A percentile compares a stretch with the other conserved stretches of the same genome.
phyloP scores from a whole-genome alignment of 306 rosid species.

The Sophora flavescens region DNA sequence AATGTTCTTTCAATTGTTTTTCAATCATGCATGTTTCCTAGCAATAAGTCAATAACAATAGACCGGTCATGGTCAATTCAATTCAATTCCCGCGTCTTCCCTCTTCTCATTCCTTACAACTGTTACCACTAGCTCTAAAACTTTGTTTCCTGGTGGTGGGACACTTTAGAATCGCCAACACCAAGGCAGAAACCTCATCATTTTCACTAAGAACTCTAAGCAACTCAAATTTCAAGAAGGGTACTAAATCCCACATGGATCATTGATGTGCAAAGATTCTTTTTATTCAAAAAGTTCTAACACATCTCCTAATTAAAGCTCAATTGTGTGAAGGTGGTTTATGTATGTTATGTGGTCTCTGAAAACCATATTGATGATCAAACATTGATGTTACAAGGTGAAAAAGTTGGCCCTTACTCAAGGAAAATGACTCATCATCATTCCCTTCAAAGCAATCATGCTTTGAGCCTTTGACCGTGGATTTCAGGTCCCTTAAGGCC shows the following conservation, averaged over 20 bases:
- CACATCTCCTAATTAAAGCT: constrained; percentile 25
- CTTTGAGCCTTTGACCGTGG: constrained; percentile 48
- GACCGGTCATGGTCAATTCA: constrained; percentile 19
- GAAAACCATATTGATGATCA: constrained; percentile 40
- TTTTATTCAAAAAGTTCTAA: constrained; percentile 35
- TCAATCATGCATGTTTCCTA: constrained; percentile 14
- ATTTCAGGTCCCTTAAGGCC: constrained; percentile 32
- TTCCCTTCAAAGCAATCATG: constrained; percentile 38
- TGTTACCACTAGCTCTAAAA: not conserved
- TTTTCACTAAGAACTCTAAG: constrained; percentile 46
- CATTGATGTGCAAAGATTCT: constrained; percentile 41
- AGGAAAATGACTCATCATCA: constrained; percentile 40
- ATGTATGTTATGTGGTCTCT: constrained; percentile 38
- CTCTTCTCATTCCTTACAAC: constrained; percentile 27
- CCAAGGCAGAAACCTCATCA: constrained; percentile 47
- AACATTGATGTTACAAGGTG: constrained; percentile 32
- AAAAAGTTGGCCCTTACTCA: constrained; percentile 39
- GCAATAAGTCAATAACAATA: constrained; percentile 23
- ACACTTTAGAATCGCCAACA: constrained; percentile 41
- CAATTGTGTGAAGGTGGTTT: constrained; percentile 28
- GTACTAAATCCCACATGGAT: constrained; percentile 31
- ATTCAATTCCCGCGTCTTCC: constrained; percentile 26
- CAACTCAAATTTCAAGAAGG: constrained; percentile 46
- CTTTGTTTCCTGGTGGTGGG: constrained; percentile 45
- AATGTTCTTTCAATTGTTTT: not conserved